Evolutionary conservation across 2,329 filamentous ascomycete genomes (phyloP).

Genomic region (Thielaviopsis ethacetica): DNA sequence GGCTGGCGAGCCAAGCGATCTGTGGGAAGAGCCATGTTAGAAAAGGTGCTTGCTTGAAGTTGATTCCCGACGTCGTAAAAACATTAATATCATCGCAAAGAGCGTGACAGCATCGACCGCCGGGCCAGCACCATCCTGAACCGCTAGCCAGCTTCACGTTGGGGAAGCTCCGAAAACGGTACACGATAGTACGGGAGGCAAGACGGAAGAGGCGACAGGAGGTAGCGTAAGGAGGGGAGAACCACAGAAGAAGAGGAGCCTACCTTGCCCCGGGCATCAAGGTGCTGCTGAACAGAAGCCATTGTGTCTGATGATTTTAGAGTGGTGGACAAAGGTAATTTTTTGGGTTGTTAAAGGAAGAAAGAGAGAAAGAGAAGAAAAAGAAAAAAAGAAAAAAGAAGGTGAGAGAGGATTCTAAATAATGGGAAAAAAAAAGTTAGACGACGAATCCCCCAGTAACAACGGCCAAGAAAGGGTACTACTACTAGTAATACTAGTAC

Average conservation of each 20-base stretch:
- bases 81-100: background rate
- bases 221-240: background rate
- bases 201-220: background rate
- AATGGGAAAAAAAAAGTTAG: constrained; percentile 4
- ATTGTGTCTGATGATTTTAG: constrained; percentile 21
- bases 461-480: constrained; percentile 4
- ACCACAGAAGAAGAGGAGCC: constrained; percentile 6
- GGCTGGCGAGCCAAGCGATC: constrained; percentile 48
- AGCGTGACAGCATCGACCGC: background rate
- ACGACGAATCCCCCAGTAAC: background rate
- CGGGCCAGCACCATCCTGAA: background rate
- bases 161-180: constrained; percentile 9
- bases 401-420: constrained; percentile 8
- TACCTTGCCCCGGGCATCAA: constrained; percentile 51
- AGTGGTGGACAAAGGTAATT: constrained; percentile 1
- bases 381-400: constrained; percentile 4
- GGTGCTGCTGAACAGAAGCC: constrained; percentile 65
- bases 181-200: background rate
- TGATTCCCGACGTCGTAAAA: background rate
- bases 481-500: too few relatives aligned
- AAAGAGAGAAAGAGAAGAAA: constrained; percentile 6
- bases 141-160: background rate
- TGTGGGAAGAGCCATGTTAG: background rate
- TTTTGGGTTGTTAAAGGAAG: constrained; percentile 13
- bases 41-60: background rate